phyloP scores from a whole-genome alignment of 2,329 filamentous ascomycete species.

The Scortechinia acanthostroma region DNA sequence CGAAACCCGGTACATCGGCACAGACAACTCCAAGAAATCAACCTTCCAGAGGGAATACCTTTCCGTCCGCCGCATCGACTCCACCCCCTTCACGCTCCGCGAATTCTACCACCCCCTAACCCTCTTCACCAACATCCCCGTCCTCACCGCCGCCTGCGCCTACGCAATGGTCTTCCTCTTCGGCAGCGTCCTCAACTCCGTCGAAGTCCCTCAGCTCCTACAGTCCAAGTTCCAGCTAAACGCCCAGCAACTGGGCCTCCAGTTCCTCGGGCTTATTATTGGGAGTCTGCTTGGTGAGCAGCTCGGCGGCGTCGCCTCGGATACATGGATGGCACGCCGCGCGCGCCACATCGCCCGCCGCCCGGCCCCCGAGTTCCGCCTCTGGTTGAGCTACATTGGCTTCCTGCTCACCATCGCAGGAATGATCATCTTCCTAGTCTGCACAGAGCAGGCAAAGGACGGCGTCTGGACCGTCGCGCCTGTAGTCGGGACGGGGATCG shows the following conservation, averaged over 20 bases:
- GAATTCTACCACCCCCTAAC: conserved; percentile 41
- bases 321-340: conserved; percentile 39
- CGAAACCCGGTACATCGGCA: conserved; percentile 44
- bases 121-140: conserved; percentile 32
- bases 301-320: conserved; percentile 41
- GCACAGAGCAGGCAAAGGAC: conserved; percentile 29
- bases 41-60: conserved; percentile 35
- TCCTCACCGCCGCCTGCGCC: conserved; percentile 38
- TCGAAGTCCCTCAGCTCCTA: conserved; percentile 53
- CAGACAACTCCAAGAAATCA: conserved; percentile 18
- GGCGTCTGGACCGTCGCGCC: conserved; percentile 47
- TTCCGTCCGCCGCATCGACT: conserved; percentile 38
- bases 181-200: conserved; percentile 39
- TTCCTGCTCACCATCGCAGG: conserved; percentile 40
- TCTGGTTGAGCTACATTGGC: conserved; percentile 49
- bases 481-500: conserved; percentile 40
- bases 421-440: conserved; percentile 43
- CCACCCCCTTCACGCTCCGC: conserved; percentile 31
- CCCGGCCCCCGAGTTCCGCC: conserved; percentile 38
- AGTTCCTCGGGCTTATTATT: conserved; percentile 47
- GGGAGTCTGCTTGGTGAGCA: conserved; percentile 51
- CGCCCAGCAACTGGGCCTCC: conserved; percentile 46
- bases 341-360: conserved; percentile 19
- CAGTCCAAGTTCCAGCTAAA: conserved; percentile 45
- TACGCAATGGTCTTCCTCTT: conserved; percentile 53